These are phyloP conservation scores for Arthroderma sp. DNA, from an alignment of 2,329 filamentous ascomycete genomes.

Conservation along the genomic window DNA sequence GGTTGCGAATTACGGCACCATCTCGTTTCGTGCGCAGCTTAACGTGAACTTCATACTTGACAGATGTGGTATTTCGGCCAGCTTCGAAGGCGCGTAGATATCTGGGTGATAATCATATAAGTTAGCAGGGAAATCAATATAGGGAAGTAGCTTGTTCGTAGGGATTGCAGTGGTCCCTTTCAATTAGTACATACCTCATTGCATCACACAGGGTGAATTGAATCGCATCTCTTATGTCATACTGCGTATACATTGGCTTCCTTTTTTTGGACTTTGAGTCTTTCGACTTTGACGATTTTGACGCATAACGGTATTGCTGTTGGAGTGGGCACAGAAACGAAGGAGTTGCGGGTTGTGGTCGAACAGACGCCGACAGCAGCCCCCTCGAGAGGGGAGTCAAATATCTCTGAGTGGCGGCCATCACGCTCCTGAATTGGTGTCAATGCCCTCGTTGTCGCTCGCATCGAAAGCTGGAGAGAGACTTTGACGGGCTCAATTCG, in stretches of 20 bases:
- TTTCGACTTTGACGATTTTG: constrained; percentile 7
- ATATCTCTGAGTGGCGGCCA: constrained; percentile 14
- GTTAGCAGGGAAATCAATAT: not conserved
- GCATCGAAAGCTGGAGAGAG: not conserved
- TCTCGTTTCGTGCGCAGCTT: constrained; percentile 74
- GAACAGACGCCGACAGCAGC: constrained; percentile 9
- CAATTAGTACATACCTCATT: constrained; percentile 49
- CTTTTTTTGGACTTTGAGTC: constrained; percentile 37
- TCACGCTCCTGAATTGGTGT: constrained; percentile 4
- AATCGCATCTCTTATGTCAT: constrained; percentile 52
- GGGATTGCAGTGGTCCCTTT: not conserved
- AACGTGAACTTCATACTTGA: constrained; percentile 83
- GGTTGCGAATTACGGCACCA: constrained; percentile 75
- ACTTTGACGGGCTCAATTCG: no score
- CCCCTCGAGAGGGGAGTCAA: constrained; percentile 13
- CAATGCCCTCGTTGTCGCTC: not conserved
- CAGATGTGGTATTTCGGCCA: constrained; percentile 56
- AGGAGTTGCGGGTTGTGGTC: constrained; percentile 10
- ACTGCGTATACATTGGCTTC: constrained; percentile 51
- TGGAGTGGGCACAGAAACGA: constrained; percentile 15
- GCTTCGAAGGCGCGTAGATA: constrained; percentile 90
- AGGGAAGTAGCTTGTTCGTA: not conserved
- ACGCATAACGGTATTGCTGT: constrained; percentile 13
- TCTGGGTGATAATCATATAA: constrained; percentile 37
- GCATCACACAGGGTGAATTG: constrained; percentile 82